These are phyloP conservation scores for Cryptococcus neoformans DNA, from an alignment of 1,284 basidiomycete genomes.

Conservation along the genomic window DNA sequence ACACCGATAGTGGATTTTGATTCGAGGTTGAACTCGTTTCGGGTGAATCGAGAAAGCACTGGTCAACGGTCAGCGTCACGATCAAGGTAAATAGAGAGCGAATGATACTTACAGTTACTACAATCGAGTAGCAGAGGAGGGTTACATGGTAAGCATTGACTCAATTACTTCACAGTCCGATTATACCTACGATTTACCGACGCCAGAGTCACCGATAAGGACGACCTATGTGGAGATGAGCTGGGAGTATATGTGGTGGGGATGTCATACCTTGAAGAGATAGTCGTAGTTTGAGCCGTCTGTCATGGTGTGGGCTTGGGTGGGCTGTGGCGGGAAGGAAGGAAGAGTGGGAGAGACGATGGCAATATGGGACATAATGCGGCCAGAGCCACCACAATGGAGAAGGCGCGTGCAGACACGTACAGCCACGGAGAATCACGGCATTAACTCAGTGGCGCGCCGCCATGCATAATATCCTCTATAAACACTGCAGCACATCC, in stretches of 20 bases:
- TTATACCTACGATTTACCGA: constrained; percentile 76
- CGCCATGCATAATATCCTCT: not conserved
- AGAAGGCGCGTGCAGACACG: too few species aligned
- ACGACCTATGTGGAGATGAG: constrained; percentile 63
- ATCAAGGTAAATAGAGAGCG: not conserved
- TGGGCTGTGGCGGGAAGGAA: not conserved
- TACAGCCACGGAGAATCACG: too few species aligned
- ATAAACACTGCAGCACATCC: constrained; percentile 17
- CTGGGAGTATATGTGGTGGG: not conserved
- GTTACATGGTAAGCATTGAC: not conserved
- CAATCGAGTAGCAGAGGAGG: constrained; percentile 1
- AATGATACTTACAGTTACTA: constrained; percentile 48
- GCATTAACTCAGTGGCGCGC: too few species aligned
- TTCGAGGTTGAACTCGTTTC: constrained; percentile 99
- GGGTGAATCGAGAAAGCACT: constrained; percentile 85
- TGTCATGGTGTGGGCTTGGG: constrained; percentile 57
- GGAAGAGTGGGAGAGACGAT: not conserved
- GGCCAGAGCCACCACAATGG: too few species aligned
- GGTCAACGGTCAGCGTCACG: not conserved
- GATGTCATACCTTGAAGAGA: constrained; percentile 78
- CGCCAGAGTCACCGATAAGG: constrained; percentile 97
- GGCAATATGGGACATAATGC: too few species aligned
- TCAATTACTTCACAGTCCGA: not conserved
- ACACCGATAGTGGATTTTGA: constrained; percentile 99
- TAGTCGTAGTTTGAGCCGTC: constrained; percentile 91